phyloP scores from a whole-genome alignment of 495 filamentous ascomycete species.

The Neurospora intermedia region DNA sequence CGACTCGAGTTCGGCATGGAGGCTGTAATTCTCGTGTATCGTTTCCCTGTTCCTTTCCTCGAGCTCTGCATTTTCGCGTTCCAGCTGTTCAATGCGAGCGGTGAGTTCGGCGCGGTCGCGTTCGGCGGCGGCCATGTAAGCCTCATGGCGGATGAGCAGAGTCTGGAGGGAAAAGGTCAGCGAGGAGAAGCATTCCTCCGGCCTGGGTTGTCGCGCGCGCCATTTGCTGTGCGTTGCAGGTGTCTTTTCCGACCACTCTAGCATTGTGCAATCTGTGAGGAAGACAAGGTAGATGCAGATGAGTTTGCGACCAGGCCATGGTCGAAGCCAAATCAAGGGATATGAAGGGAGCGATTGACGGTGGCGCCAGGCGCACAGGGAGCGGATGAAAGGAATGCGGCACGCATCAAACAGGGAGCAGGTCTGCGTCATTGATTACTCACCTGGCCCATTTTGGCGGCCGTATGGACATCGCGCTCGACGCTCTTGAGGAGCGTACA shows the following conservation, averaged over 20 bases:
- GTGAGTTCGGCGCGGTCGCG: constrained; percentile 62
- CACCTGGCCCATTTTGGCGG: constrained; percentile 84
- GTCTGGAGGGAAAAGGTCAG: constrained; percentile 61
- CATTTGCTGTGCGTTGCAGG: neutral
- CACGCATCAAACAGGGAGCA: neutral
- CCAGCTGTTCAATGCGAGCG: constrained; percentile 60
- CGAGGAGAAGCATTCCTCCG: constrained; percentile 9
- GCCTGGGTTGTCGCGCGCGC: constrained; percentile 1
- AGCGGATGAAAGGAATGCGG: neutral
- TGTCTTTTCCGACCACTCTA: neutral
- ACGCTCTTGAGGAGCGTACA: constrained; percentile 65
- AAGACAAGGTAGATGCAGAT: neutral
- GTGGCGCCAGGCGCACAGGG: neutral
- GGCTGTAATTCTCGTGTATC: constrained; percentile 65
- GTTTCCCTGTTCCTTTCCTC: constrained; percentile 62
- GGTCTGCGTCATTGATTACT: constrained; percentile 14
- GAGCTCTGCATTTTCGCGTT: constrained; percentile 63
- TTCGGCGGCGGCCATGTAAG: constrained; percentile 84
- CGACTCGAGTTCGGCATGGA: constrained; percentile 72
- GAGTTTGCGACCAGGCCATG: neutral
- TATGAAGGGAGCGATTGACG: neutral
- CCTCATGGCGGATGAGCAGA: constrained; percentile 81
- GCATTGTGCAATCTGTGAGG: neutral
- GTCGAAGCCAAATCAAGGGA: neutral
- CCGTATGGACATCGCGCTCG: constrained; percentile 76